These are phyloP conservation scores for Torrubiella hemipterigena DNA, from an alignment of 2,329 filamentous ascomycete species.

Conservation along the genomic window DNA sequence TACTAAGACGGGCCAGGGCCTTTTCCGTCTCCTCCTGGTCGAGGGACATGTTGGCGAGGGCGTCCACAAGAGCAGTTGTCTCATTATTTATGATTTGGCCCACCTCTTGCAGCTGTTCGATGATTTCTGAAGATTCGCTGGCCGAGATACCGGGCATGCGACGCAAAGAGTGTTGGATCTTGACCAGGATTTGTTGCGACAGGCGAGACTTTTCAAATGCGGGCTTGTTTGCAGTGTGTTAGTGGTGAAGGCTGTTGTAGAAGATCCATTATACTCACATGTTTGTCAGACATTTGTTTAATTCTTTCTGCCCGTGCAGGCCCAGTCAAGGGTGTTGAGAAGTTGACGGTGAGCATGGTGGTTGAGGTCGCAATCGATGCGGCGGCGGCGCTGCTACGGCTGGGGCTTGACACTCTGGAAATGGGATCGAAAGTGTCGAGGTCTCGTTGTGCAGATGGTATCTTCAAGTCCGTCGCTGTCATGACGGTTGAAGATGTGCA, in stretches of 20 bases:
- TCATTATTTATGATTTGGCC: conserved; percentile 24
- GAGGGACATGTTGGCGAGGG: conserved; percentile 22
- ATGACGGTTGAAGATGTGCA: no score
- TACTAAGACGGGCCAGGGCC: conserved; percentile 24
- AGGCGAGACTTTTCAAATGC: conserved; percentile 20
- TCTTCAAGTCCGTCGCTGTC: no score
- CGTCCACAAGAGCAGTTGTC: conserved; percentile 25
- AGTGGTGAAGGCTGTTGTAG: neutral
- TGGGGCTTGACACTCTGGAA: no score
- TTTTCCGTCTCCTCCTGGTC: conserved; percentile 26
- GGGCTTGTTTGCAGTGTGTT: conserved; percentile 12
- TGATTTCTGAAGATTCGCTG: conserved; percentile 21
- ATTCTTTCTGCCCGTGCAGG: conserved; percentile 21
- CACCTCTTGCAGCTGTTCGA: conserved; percentile 21
- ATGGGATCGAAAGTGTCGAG: no score
- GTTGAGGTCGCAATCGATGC: conserved; percentile 1
- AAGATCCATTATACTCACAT: conserved; percentile 16
- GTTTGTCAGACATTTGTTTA: conserved; percentile 25
- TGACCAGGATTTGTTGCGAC: conserved; percentile 23
- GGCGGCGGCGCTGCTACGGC: no score
- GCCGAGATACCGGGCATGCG: conserved; percentile 25
- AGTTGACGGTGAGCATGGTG: conserved; percentile 25
- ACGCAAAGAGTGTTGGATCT: conserved; percentile 24
- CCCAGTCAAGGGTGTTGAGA: conserved; percentile 24
- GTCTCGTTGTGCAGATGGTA: no score